A percentile compares a stretch with the other conserved stretches of the same genome.
phyloP scores from a whole-genome alignment of 225 moss, liverwort and hornwort genomes.

The Bryoerythrophyllum caledonicum region DNA sequence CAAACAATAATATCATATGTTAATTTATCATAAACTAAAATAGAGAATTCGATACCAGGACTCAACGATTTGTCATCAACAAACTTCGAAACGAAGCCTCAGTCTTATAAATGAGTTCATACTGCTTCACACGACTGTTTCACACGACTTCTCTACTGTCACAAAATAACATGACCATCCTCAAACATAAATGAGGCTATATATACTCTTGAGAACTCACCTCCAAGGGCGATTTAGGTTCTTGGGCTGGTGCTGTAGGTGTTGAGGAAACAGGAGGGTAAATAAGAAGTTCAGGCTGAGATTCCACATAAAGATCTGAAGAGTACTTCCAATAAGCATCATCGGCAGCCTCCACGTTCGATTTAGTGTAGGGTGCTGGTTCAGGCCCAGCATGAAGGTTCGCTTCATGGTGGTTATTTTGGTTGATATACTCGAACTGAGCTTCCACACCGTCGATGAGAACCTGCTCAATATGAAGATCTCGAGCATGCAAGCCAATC shows the following conservation, averaged over 20 bases:
- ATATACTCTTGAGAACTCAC: slow-evolving; percentile 26
- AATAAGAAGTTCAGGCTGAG: slow-evolving; percentile 84
- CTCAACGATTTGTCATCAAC: neutral
- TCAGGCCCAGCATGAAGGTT: slow-evolving; percentile 25
- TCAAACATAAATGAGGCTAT: neutral
- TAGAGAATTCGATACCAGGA: neutral
- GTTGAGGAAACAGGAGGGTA: slow-evolving; percentile 49
- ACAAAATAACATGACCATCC: slow-evolving; percentile 4
- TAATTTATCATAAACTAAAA: slow-evolving; percentile 10
- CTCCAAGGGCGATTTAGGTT: slow-evolving; percentile 31
- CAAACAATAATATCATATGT: neutral
- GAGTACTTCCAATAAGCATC: slow-evolving; percentile 70
- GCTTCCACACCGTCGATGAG: slow-evolving; percentile 75
- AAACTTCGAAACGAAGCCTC: neutral
- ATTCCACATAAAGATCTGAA: slow-evolving; percentile 70
- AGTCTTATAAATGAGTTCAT: neutral
- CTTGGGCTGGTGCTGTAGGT: slow-evolving; percentile 51
- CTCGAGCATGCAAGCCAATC: slow-evolving; percentile 82
- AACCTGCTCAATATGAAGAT: slow-evolving; percentile 85
- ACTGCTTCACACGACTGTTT: slow-evolving; percentile 12
- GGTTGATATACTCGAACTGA: slow-evolving; percentile 58
- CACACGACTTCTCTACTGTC: slow-evolving; percentile 10
- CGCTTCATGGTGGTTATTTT: slow-evolving; percentile 24
- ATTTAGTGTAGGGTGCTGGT: slow-evolving; percentile 40
- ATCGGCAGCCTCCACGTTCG: slow-evolving; percentile 76